These are phyloP conservation scores for Lumnitzera racemosa DNA, from an alignment of 345 rosid species.

Conservation along the genomic window DNA sequence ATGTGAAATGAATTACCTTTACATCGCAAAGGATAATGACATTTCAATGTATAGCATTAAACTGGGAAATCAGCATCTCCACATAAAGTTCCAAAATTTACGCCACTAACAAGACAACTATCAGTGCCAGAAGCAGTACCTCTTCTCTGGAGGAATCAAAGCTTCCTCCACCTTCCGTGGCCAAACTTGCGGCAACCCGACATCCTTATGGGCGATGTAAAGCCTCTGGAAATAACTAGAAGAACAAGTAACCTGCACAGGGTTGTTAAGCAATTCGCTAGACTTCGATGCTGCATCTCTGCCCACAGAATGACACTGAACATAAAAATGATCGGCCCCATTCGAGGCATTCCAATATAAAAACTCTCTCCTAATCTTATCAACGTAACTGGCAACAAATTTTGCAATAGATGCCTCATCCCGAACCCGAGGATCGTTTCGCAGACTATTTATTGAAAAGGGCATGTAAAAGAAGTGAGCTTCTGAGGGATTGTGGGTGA, in stretches of 20 bases:
- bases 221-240: slow-evolving; percentile 36
- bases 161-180: slow-evolving; percentile 18
- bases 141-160: slow-evolving; percentile 26
- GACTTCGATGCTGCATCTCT: slow-evolving; percentile 26
- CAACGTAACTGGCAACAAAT: slow-evolving; percentile 18
- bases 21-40: no score
- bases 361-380: slow-evolving; percentile 13
- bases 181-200: slow-evolving; percentile 41
- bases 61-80: no score
- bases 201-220: slow-evolving; percentile 33
- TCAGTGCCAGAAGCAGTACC: slow-evolving; percentile 13
- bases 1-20: no score
- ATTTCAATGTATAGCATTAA: no score
- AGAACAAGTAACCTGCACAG: slow-evolving; percentile 34
- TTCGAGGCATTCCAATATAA: slow-evolving; percentile 35
- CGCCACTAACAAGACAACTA: background rate
- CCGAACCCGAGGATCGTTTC: slow-evolving; percentile 35
- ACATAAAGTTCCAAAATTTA: background rate
- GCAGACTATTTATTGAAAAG: slow-evolving; percentile 32
- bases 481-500: slow-evolving; percentile 16
- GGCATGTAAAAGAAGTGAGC: slow-evolving; percentile 40
- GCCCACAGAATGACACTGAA: slow-evolving; percentile 34
- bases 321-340: slow-evolving; percentile 38
- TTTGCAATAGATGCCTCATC: slow-evolving; percentile 23
- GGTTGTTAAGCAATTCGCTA: slow-evolving; percentile 21